Base-by-base conservation (phyloP, 306 rosid genomes). In the Vigna reflexopilosa region DNA sequence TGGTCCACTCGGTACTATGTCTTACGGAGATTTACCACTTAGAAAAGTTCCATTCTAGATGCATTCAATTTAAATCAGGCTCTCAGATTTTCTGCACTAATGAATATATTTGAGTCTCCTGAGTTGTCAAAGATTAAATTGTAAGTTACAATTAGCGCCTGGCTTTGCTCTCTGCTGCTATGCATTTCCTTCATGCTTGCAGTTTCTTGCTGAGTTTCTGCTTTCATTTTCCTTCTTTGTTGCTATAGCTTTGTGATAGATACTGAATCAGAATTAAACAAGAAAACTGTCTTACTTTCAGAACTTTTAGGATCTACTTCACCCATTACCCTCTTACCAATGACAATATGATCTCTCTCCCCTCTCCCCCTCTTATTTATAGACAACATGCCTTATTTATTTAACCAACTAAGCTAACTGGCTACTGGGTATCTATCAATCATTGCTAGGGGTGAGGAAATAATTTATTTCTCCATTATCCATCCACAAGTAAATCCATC, bases 11-110 rank as follows among this genome's bases (percentile, higher is more conserved):
- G 63, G 28, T 42, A 42, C 36, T 32, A 65, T 9, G 67, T 57
- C 70, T 72, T 49, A 15, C 58, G 16, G 51, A 64, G 49, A 22
- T 14, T 65, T 38, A 47, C 54, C 76, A 34, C 36, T 68, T 63
- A 9, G 59, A 42, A 45, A 6, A 44, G 73, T 47, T 61, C 48
- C 17, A 59, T 69, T 81, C 62, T 69, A 64, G 64, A 73, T 19
- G 28, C 70, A 47, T 83, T 70, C 81, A 67, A 19, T 63, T 40
- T 24, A 79, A 50, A 22, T 70, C 17, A 76, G 51, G 57, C 71
- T 71, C 40, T 28, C 50, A 62, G n/a, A 48, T 71, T 51, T 62
- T 45, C 52, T 36, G 19, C 20, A 10, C 22, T 45, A 26, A 13
- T 45, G 19, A 70, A 32, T 45, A 40, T 61, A 19, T 52, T 19